A percentile compares a stretch with the other conserved stretches of the same genome.
Evolutionary conservation across 176 grass and related monocot genomes (phyloP).

Genomic region (Musa acuminata): DNA sequence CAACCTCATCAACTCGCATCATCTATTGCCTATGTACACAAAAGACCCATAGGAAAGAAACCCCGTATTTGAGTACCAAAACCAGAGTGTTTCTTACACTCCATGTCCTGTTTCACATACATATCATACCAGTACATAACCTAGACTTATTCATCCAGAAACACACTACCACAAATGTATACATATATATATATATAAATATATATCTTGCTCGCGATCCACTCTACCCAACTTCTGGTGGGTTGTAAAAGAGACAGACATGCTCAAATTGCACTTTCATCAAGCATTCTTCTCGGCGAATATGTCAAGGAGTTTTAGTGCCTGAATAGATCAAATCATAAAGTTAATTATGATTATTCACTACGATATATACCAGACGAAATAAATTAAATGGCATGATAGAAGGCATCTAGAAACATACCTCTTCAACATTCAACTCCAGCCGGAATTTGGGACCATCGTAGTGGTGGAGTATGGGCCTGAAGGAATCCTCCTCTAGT

Average conservation of each 20-base stretch:
- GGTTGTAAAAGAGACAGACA: no score
- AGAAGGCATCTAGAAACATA: constrained; percentile 7
- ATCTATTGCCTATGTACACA: background rate
- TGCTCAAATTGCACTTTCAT: background rate
- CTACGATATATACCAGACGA: background rate
- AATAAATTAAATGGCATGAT: background rate
- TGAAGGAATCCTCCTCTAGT: constrained; percentile 87
- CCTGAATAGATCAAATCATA: constrained; percentile 28
- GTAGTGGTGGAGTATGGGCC: constrained; percentile 93
- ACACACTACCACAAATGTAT: no score
- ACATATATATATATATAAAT: background rate
- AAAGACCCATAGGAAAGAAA: no score
- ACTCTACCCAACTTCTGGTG: background rate
- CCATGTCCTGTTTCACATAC: background rate
- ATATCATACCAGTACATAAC: background rate
- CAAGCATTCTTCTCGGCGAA: constrained; percentile 62
- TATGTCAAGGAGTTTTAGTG: constrained; percentile 73
- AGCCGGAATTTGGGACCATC: constrained; percentile 97
- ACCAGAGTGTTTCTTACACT: background rate
- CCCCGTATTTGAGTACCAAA: background rate
- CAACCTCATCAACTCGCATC: no score
- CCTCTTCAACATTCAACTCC: constrained; percentile 77
- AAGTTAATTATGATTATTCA: background rate
- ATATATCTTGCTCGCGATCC: background rate
- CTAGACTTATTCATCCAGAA: background rate